Base-by-base conservation (phyloP, 176 grass and related monocot species). In the Avena eriantha region DNA sequence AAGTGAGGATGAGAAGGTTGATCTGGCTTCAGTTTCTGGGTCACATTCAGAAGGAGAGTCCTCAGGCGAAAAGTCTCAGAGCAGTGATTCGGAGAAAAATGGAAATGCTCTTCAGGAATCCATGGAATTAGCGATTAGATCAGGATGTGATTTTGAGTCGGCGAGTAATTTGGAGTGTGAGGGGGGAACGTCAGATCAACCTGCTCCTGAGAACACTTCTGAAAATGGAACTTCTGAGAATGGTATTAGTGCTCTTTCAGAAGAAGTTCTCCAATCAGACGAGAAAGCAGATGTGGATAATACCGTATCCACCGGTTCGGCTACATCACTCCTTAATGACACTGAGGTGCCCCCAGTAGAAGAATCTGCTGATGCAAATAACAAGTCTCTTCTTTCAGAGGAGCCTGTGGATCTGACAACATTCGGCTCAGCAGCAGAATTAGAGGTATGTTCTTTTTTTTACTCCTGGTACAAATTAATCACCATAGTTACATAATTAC, bases 11-110 rank as follows among this genome's bases (percentile, higher is more conserved):
- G 90, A 84, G 33, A 81, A 73, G 48, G 64, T 82, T 65, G 72
- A 83, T 86, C 71, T 33, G 7, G 87, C 74, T 82, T 92, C 76
- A n/a, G 84, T 77, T 88, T 92, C 92, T 76, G 86, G 47, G 60
- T 85, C 88, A 68, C 83, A 64, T 73, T 91, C 88, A 45, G 89
- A 94, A 67, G 92, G 79, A 84, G 97, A 94, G 85, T 88, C 89
- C 33, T 94, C 87, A 36, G 94, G 82, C 63, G 83, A 41, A 13
- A 93, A 83, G 80, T 93, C 87, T 11, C 57, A 41, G 39, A 57
- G 43, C 57, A 93, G 77, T n/a, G 84, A 86, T 80, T 90, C 82
- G 19, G 91, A 98, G 31, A 67, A 73, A 34, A 93, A 91, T 80
- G 81, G 2, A 76, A 82, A 70, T 18, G 86, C n/a, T 58, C 23